Evolutionary conservation across 176 grass and related monocot genomes (phyloP), one percentile per base, ranked within the genome.

Genomic region (Cenchrus americanus): DNA sequence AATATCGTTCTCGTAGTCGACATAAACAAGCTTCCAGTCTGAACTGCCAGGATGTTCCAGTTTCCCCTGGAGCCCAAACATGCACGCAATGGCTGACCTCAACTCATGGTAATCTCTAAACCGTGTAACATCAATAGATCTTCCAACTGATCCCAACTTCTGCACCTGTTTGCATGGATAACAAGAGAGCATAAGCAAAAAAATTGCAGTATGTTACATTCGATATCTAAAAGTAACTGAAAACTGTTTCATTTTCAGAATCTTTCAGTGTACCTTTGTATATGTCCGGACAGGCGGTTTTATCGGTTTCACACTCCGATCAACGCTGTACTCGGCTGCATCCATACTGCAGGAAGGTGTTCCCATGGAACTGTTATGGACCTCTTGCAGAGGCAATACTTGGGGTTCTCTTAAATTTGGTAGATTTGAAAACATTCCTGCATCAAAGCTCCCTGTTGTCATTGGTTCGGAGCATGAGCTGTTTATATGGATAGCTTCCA

Each of bases 1-100:
- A 71, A 96, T 89, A 11, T 99, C 96, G 13, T 99, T 94, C 89
- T 99, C 96, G 14, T 96, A 99, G 87, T 96, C 96, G 0, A 99
- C 93, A 13, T 99, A 99, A 46, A 99, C 96, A 41, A 99, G 93
- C 85, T 96, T 99, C 96, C 96, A 99, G 22, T 96, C 89, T 46
- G 93, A 96, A 86, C 72, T 81, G 37, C 73, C 85, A 78, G 93
- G 87, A 43, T 92, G 89, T 78, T 96, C 96, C 34, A 99, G 71
- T 67, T 99, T 93, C 17, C 87, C 93, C 59, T 95, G 89, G 58
- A 99, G 86, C 23, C 96, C 93, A 81, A 99, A 99, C 96, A 99
- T 99, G 50, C 87, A 85, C 1, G 90, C 89, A 42, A 99, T 94
- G 63, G 91, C 96, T 34, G 89, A 87, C 48, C 90, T 96, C 87